These are phyloP conservation scores for Talaromyces islandicus DNA, from an alignment of 2,329 filamentous ascomycete genomes.

Conservation along the genomic window DNA sequence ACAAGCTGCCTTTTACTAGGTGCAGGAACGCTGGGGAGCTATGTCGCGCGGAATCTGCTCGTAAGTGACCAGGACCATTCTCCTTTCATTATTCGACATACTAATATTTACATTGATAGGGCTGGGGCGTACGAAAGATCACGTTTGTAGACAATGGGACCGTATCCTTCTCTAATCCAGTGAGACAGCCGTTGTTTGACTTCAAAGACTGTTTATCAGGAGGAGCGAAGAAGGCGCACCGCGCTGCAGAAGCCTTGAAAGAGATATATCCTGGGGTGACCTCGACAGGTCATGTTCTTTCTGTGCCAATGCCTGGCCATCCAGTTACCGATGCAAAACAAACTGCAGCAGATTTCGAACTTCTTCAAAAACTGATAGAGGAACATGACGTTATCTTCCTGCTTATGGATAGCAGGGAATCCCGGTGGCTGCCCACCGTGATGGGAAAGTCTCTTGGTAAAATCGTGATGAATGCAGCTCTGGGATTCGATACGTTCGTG, in stretches of 20 bases:
- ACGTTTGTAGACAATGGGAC: conserved; percentile 91
- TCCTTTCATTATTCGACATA: not conserved
- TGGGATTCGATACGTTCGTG: conserved; percentile 94
- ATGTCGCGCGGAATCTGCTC: conserved; percentile 85
- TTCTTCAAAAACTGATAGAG: conserved; percentile 67
- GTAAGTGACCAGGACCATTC: conserved; percentile 20
- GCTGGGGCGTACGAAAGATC: conserved; percentile 92
- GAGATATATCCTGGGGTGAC: conserved; percentile 90
- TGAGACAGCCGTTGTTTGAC: conserved; percentile 85
- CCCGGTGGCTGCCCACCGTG: conserved; percentile 88
- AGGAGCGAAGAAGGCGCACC: conserved; percentile 73
- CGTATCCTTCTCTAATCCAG: conserved; percentile 94
- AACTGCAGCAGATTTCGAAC: conserved; percentile 68
- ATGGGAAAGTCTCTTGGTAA: conserved; percentile 92
- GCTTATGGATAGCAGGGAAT: conserved; percentile 95
- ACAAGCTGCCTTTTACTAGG: conserved; percentile 87
- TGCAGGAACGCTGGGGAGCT: conserved; percentile 87
- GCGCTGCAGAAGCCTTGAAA: conserved; percentile 72
- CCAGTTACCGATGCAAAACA: conserved; percentile 68
- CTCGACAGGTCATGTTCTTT: conserved; percentile 69
- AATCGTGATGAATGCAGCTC: conserved; percentile 91
- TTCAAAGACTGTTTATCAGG: conserved; percentile 85
- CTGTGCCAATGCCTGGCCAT: conserved; percentile 94
- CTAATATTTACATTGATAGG: conserved; percentile 33
- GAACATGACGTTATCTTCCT: conserved; percentile 89